Conservation (phyloP, 345 rosid species). For the Clarkia xantiana region DNA sequence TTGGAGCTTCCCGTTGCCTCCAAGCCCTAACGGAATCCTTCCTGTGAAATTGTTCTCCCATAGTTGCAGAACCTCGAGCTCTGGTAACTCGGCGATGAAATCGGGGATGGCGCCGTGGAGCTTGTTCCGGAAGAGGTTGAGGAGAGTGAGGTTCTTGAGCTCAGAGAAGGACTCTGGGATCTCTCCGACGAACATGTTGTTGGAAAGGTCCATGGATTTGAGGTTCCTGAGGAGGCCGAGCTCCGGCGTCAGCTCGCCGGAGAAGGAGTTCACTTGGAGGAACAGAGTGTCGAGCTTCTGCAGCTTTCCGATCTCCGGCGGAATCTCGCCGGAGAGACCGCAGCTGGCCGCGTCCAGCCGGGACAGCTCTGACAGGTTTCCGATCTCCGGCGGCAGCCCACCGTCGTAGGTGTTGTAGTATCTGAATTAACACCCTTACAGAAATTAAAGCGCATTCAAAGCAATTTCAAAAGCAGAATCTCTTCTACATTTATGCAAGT, state of each 20-base stretch:
- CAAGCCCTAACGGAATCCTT: constrained; percentile 39
- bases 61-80: constrained; percentile 30
- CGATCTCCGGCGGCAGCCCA: constrained; percentile 42
- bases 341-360: constrained; percentile 47
- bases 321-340: constrained; percentile 36
- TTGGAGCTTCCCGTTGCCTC: constrained; percentile 34
- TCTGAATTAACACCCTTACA: constrained; percentile 22
- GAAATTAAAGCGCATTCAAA: too few relatives aligned
- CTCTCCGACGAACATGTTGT: constrained; percentile 41
- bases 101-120: constrained; percentile 51
- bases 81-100: constrained; percentile 33
- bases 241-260: constrained; percentile 35
- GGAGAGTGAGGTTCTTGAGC: constrained; percentile 30
- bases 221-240: constrained; percentile 41
- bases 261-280: constrained; percentile 34
- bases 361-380: constrained; percentile 34
- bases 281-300: constrained; percentile 36
- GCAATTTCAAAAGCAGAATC: too few relatives aligned
- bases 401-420: constrained; percentile 41
- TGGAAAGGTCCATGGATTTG: constrained; percentile 45
- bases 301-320: constrained; percentile 40
- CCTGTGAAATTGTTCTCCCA: constrained; percentile 70
- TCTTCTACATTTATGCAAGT: too few relatives aligned
- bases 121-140: constrained; percentile 47
- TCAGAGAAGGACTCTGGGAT: constrained; percentile 33